These are phyloP conservation scores for Pilasporangium apinafurcum DNA, from an alignment of 352 stramenopile species.

Conservation along the genomic window DNA sequence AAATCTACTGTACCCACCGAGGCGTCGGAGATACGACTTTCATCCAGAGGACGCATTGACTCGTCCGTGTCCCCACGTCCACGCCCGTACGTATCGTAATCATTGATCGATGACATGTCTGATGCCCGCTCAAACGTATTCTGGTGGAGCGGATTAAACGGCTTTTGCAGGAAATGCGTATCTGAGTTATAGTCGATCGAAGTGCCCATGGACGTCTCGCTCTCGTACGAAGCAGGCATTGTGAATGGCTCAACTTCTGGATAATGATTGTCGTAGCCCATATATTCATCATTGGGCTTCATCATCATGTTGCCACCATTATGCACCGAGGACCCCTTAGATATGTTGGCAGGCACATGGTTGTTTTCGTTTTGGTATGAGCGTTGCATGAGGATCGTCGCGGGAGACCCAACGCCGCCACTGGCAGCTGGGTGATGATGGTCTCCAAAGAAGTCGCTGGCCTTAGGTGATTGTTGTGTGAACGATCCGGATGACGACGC, in stretches of 20 bases:
- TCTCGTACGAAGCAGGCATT: slow-evolving; percentile 39
- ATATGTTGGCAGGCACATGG: no score
- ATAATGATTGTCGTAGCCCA: slow-evolving; percentile 20
- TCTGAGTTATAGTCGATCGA: slow-evolving; percentile 22
- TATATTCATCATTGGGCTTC: slow-evolving; percentile 27
- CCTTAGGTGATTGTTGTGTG: slow-evolving; percentile 9
- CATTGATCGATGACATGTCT: slow-evolving; percentile 52
- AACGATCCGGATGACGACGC: slow-evolving; percentile 56
- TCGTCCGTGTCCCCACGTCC: not conserved
- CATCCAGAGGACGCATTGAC: slow-evolving; percentile 6
- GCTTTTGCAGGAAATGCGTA: slow-evolving; percentile 22
- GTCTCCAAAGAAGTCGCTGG: slow-evolving; percentile 13
- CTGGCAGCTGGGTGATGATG: no score
- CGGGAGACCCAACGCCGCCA: no score
- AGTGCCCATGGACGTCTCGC: slow-evolving; percentile 47
- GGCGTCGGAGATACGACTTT: slow-evolving; percentile 10
- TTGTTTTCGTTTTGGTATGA: no score
- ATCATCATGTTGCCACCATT: no score
- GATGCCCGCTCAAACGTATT: slow-evolving; percentile 31
- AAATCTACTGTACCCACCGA: slow-evolving; percentile 13
- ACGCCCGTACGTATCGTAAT: slow-evolving; percentile 28
- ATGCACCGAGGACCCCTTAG: no score
- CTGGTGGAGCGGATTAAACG: slow-evolving; percentile 21
- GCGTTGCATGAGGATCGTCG: no score
- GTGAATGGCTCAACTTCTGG: slow-evolving; percentile 36